Base-by-base conservation (phyloP, 768 basidiomycete species). In the Auriculariales sp. region DNA sequence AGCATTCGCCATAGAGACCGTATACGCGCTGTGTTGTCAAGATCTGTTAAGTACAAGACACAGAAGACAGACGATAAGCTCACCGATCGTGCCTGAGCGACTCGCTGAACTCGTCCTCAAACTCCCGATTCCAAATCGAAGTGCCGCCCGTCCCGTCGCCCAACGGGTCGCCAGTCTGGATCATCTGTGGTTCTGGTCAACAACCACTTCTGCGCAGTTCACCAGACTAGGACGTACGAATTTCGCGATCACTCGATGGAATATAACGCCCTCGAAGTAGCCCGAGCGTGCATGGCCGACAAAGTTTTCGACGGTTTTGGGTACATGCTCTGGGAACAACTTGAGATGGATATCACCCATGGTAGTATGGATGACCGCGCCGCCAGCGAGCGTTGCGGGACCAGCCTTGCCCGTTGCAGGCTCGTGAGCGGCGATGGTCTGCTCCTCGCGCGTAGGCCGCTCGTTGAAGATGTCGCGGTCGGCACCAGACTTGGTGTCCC, bases 401-500 rank as follows among this genome's bases (percentile, higher is more conserved):
- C 80, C 76, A 51, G 55, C 6, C 50, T 68, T 63, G 56, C 65
- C 67, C 11, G 72, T 59, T 1, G 65, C 62, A 14, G 73, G 65
- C 3, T 76, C 71, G 1, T 83, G 70, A 6, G 81, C 64, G 3
- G 91, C 91, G 45, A 93, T 78, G 28, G 78, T 83, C 62, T 91
- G 92, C 60, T 99, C 95, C 61, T 98, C 95, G 47, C 92, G 77
- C 1, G 94, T 98, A 2, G 95, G 95, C 42, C 85, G 77, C 66
- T 99, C 95, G 64, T 99, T 99, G 77, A 97, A 98, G 49, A 99
- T 82, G 57, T 99, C 95, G 51, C 95, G 82, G 55, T 98, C 94
- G 6, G 66, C 69, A 28, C 79, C 79, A 1, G 78, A 77, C 65
- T 88, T 93, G 61, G 73, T 80, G 55, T 93, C 89, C 62, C 87